A percentile compares a stretch with the other conserved stretches of the same genome.
phyloP scores from a whole-genome alignment of 176 grass and related monocot species.

The Oryza glumipatula region DNA sequence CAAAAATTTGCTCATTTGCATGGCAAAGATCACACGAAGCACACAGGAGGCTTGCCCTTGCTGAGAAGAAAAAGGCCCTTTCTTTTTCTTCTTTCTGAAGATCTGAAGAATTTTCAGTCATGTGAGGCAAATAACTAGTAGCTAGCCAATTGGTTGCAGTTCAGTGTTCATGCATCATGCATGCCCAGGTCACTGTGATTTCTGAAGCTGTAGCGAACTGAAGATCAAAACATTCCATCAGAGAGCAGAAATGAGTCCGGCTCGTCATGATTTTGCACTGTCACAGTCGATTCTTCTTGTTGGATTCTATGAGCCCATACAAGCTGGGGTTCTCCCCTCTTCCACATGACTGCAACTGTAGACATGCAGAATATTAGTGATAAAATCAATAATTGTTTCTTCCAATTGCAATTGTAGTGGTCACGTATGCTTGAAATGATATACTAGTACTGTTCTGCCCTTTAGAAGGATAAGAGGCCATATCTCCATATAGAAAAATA shows the following conservation, averaged over 20 bases:
- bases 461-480: conserved; percentile 1
- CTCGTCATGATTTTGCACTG: conserved; percentile 25
- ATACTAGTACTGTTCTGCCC: background rate
- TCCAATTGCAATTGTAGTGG: conserved; percentile 10
- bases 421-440: background rate
- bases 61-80: conserved; percentile 48
- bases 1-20: conserved; percentile 18
- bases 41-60: conserved; percentile 40
- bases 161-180: background rate
- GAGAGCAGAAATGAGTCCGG: background rate
- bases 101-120: conserved; percentile 48
- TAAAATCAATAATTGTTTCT: conserved; percentile 13
- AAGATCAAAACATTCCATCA: background rate
- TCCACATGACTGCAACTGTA: conserved; percentile 20
- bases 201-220: conserved; percentile 1
- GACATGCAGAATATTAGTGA: background rate
- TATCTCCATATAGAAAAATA: conserved; percentile 4
- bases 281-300: background rate
- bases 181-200: background rate
- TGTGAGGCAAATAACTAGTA: conserved; percentile 34
- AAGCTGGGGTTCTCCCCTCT: background rate
- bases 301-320: conserved; percentile 28
- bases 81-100: conserved; percentile 46
- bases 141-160: background rate
- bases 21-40: conserved; percentile 31